Evolutionary conservation across 495 filamentous ascomycete genomes (phyloP).

Genomic region (Penicillium mononematosum): DNA sequence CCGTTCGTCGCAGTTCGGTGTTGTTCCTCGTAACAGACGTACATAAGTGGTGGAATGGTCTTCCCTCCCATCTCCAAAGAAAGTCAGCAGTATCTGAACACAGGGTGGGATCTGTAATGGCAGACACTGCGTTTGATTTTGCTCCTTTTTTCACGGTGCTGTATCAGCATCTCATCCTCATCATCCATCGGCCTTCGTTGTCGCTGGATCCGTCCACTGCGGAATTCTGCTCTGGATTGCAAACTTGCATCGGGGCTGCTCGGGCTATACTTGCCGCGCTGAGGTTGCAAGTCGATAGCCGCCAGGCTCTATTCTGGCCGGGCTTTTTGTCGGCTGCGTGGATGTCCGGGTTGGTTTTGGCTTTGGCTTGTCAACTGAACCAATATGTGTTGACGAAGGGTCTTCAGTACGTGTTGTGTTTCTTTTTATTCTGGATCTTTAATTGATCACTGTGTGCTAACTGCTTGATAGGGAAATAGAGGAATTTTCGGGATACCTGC

Average conservation of each 20-base stretch:
- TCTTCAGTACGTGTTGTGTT: constrained; percentile 27
- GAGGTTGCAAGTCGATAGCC: constrained; percentile 28
- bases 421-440: not conserved
- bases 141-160: constrained; percentile 54
- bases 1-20: constrained; percentile 35
- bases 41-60: constrained; percentile 47
- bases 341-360: constrained; percentile 43
- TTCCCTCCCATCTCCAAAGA: constrained; percentile 33
- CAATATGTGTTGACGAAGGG: constrained; percentile 41
- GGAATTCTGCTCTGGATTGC: constrained; percentile 41
- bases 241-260: constrained; percentile 43
- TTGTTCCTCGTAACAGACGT: constrained; percentile 43
- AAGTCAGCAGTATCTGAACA: not conserved
- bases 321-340: constrained; percentile 42
- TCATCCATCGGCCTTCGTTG: constrained; percentile 53
- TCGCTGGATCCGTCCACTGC: constrained; percentile 36
- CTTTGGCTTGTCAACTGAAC: constrained; percentile 42
- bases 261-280: constrained; percentile 38
- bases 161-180: constrained; percentile 67
- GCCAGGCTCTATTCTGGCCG: constrained; percentile 43
- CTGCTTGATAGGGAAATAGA: constrained; percentile 32
- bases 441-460: constrained; percentile 7
- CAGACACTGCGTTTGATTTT: constrained; percentile 36
- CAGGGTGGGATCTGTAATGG: not conserved
- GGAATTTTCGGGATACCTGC: constrained; percentile 31